Base-by-base conservation (phyloP, 108 stramenopile genomes). In the Stephanodiscus minutulus region DNA sequence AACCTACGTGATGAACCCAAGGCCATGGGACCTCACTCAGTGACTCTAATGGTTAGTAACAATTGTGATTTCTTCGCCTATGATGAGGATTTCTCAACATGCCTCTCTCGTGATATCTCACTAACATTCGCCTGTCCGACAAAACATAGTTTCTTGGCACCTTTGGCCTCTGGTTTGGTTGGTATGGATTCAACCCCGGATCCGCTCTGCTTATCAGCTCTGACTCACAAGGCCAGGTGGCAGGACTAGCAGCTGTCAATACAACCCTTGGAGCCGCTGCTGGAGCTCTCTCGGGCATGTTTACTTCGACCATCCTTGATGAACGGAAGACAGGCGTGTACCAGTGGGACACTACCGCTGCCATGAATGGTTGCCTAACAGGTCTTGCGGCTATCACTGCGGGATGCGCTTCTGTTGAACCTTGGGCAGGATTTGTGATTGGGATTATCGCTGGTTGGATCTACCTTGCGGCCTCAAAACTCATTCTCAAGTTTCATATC, bases 91-190 rank as follows among this genome's bases (percentile, higher is more conserved):
- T 53, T 17, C 33, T 5, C 25, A n/a, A n/a, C n/a, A n/a, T n/a
- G n/a, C n/a, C n/a, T n/a, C n/a, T n/a, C n/a, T n/a, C n/a, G n/a
- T n/a, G n/a, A n/a, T n/a, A n/a, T n/a, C n/a, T n/a, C n/a, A n/a
- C 29, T 5, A 7, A 61, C 47, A 63, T 1, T 41, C 33, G 37
- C 35, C 79, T 41, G 78, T 76, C 5, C 18, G 8, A 61, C n/a
- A n/a, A 46, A 7, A 43, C 58, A 83, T 43, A 74, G 49, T 55
- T 84, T 12, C 44, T 91, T 21, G 91, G 91, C 48, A 95, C 94
- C 7, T 90, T 98, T 68, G 84, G 93, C 35, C 83, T 98, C 9
- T 97, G 96, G 96, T 92, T 96, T 79, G 96, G 95, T 13, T 93
- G 76, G 72, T 81, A 81, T 41, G 83, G 96, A 25, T 98, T 98